Conservation (phyloP, 2,329 filamentous ascomycete genomes). For the Arthroderma sp. region DNA sequence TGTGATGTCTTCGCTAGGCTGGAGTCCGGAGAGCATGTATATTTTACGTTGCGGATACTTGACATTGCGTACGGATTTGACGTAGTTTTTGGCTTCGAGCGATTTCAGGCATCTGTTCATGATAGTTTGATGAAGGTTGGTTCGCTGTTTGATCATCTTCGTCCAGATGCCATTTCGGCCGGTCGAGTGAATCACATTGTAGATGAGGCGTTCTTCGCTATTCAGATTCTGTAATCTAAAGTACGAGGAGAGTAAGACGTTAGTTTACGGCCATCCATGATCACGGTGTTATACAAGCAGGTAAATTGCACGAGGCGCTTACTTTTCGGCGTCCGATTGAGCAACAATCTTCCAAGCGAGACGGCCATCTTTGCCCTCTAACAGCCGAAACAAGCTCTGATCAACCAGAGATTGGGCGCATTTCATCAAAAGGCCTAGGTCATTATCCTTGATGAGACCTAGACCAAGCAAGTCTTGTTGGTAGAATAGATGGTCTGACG, state of each 20-base stretch:
- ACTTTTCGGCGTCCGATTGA: conserved; percentile 38
- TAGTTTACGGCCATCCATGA: conserved; percentile 5
- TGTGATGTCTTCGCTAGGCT: conserved; percentile 77
- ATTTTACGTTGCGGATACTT: conserved; percentile 86
- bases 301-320: conserved; percentile 9
- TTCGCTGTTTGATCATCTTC: conserved; percentile 64
- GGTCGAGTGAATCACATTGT: conserved; percentile 75
- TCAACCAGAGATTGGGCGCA: conserved; percentile 34
- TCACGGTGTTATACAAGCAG: neutral
- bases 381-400: conserved; percentile 34
- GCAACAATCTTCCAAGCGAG: conserved; percentile 37
- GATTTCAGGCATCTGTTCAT: conserved; percentile 72
- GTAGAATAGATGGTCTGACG: conserved; percentile 32
- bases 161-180: conserved; percentile 83
- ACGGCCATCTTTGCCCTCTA: conserved; percentile 30
- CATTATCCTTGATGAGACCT: conserved; percentile 31
- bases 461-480: conserved; percentile 34
- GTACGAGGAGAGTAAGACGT: conserved; percentile 3
- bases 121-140: conserved; percentile 71
- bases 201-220: conserved; percentile 70
- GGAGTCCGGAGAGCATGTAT: conserved; percentile 80
- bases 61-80: conserved; percentile 82
- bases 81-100: conserved; percentile 67
- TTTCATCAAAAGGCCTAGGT: conserved; percentile 29
- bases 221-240: conserved; percentile 34